Evolutionary conservation across 495 filamentous ascomycete genomes (phyloP).

Genomic region (Trichoderma orchidacearum): DNA sequence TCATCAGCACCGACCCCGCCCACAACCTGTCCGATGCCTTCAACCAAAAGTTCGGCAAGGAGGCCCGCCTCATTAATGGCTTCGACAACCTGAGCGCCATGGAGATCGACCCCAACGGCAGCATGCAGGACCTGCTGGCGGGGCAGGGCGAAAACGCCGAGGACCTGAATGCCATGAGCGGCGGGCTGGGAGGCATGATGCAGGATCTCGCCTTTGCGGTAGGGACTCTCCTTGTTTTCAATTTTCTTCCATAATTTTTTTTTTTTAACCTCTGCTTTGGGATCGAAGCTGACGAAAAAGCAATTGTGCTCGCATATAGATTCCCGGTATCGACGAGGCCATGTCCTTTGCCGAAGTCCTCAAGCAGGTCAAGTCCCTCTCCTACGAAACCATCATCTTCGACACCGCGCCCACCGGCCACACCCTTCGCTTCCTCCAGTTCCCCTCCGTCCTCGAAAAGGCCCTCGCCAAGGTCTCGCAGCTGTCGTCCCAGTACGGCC

Average conservation of each 20-base stretch:
- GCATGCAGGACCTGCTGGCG: slow-evolving; percentile 86
- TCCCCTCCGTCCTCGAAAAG: slow-evolving; percentile 96
- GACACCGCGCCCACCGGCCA: slow-evolving; percentile 98
- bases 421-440: slow-evolving; percentile 97
- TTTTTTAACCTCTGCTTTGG: background rate
- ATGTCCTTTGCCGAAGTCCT: slow-evolving; percentile 99
- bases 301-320: slow-evolving; percentile 36
- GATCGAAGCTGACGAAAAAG: slow-evolving; percentile 8
- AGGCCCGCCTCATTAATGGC: slow-evolving; percentile 81
- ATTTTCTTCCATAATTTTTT: no score
- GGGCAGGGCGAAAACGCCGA: slow-evolving; percentile 62
- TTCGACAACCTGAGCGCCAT: slow-evolving; percentile 93
- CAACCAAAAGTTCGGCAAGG: slow-evolving; percentile 98
- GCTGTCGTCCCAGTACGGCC: slow-evolving; percentile 85
- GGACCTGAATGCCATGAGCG: slow-evolving; percentile 52
- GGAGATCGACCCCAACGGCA: slow-evolving; percentile 98
- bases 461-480: slow-evolving; percentile 92
- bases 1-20: slow-evolving; percentile 96
- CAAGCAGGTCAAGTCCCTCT: slow-evolving; percentile 98
- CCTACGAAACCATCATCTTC: slow-evolving; percentile 97
- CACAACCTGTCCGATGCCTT: slow-evolving; percentile 99
- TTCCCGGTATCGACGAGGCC: slow-evolving; percentile 96
- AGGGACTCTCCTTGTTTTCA: no score
- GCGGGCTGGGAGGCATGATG: slow-evolving; percentile 49
- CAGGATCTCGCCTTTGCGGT: slow-evolving; percentile 52